Evolutionary conservation across 768 basidiomycete species (phyloP), one percentile per base, ranked within the genome.

Genomic region (Pleurotus salmoneostramineus): DNA sequence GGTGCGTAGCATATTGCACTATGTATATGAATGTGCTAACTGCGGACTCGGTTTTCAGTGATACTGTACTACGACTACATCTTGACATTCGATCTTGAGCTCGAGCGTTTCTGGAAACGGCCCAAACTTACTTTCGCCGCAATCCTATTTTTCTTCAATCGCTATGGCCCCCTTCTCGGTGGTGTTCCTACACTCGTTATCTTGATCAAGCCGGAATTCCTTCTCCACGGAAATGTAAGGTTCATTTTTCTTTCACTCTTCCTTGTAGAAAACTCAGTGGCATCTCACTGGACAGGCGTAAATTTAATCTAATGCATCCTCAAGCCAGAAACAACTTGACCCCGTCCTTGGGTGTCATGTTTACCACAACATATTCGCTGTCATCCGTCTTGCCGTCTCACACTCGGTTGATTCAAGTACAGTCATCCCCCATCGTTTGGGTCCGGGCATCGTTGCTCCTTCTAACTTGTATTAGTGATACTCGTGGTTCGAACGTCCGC

Each of bases 11-110:
- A 8, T 48, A 2, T 10, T 2, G 10, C 27, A 10, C 8, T n/a
- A 11, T 11, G 10, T 48, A n/a, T 8, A 2, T 10, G 2, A 2
- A 11, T 3, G 3, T 10, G 2, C 46, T 48, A 4, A 48, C 46
- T 15, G 6, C 6, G 37, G 6, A 6, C 10, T n/a, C n/a, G n/a
- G n/a, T 5, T 48, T 17, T 1, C 4, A 77, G 76, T 70, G 3
- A 65, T 77, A 35, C 66, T 76, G 11, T 62, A 74, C 11, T 77
- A 79, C 49, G 83, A 83, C 49, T 80, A 78, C 58, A 34, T 72
- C 40, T 65, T 81, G 44, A 83, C 83, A 0, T 60, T 83, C 6
- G 44, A 59, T 1, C 51, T 57, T 15, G 82, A 83, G 58, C 67
- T 79, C 5, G 70, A 73, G 31, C 65, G 71, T 10, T 78, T 76